Evolutionary conservation across 176 grass and related monocot species (phyloP).

Genomic region (Elymus sibiricus): DNA sequence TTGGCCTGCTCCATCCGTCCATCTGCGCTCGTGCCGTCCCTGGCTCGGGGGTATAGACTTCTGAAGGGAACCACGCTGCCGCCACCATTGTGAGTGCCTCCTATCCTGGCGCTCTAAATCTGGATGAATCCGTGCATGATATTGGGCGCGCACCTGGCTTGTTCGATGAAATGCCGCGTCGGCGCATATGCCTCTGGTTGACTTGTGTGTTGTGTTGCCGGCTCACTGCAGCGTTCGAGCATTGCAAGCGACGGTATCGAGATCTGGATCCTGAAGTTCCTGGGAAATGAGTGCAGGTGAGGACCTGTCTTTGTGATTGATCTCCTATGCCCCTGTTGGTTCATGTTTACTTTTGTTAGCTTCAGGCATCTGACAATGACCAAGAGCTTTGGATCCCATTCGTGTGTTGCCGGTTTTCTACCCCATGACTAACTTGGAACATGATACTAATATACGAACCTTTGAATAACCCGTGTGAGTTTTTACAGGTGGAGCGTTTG

Average conservation of each 20-base stretch:
- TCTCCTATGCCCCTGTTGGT: neutral
- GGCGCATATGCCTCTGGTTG: neutral
- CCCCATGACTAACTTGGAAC: neutral
- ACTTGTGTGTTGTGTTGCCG: neutral
- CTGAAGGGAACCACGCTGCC: neutral
- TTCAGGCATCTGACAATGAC: neutral
- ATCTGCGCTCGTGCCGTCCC: neutral
- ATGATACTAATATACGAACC: neutral
- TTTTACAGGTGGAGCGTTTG: slow-evolving; percentile 78
- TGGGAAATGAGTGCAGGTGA: slow-evolving; percentile 48
- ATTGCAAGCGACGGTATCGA: neutral
- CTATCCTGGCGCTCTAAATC: neutral
- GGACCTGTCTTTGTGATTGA: neutral
- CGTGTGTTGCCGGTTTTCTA: neutral
- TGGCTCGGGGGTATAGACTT: neutral
- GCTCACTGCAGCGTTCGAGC: neutral
- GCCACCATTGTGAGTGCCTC: neutral
- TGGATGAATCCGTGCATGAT: neutral
- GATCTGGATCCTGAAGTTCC: neutral
- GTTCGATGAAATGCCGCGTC: neutral
- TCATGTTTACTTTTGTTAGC: neutral
- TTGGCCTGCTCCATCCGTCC: neutral
- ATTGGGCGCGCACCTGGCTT: neutral
- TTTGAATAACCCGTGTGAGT: slow-evolving; percentile 11
- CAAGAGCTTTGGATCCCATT: neutral